phyloP scores from a whole-genome alignment of 2,329 filamentous ascomycete species.

The Alternaria gaisen region DNA sequence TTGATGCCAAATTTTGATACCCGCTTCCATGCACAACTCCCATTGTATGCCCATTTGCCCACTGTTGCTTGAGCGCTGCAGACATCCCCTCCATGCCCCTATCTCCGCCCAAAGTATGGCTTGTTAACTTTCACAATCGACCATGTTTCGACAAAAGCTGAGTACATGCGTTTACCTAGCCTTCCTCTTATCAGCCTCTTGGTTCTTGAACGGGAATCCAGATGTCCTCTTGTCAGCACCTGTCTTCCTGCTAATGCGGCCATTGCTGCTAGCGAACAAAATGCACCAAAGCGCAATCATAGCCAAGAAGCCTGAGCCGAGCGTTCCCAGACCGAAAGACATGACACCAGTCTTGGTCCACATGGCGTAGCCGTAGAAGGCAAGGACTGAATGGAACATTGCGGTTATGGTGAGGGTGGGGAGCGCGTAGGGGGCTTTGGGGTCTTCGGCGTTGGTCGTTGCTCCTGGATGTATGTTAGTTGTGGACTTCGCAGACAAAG shows the following conservation, averaged over 20 bases:
- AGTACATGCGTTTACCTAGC: constrained; percentile 26
- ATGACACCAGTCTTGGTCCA: constrained; percentile 66
- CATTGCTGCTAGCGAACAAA: constrained; percentile 65
- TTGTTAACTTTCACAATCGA: not conserved
- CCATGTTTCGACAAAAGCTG: not conserved
- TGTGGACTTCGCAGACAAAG: not conserved
- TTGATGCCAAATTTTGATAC: not conserved
- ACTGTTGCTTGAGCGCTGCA: not conserved
- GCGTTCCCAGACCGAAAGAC: constrained; percentile 68
- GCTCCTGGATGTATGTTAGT: constrained; percentile 33
- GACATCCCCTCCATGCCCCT: not conserved
- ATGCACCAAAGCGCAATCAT: constrained; percentile 72
- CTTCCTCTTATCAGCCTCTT: constrained; percentile 63
- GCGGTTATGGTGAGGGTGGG: constrained; percentile 73
- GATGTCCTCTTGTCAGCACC: constrained; percentile 72
- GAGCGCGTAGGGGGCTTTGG: constrained; percentile 61
- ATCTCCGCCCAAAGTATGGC: not conserved
- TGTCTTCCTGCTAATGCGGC: constrained; percentile 68
- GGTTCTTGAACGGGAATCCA: constrained; percentile 72
- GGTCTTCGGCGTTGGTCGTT: constrained; percentile 47
- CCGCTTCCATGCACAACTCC: not conserved
- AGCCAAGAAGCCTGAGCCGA: constrained; percentile 66
- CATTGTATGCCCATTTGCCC: not conserved
- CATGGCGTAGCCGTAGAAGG: constrained; percentile 70
- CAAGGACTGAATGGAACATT: constrained; percentile 68